Base-by-base conservation (phyloP, 805 yeast genomes). In the Naumovozyma dairenensis region DNA sequence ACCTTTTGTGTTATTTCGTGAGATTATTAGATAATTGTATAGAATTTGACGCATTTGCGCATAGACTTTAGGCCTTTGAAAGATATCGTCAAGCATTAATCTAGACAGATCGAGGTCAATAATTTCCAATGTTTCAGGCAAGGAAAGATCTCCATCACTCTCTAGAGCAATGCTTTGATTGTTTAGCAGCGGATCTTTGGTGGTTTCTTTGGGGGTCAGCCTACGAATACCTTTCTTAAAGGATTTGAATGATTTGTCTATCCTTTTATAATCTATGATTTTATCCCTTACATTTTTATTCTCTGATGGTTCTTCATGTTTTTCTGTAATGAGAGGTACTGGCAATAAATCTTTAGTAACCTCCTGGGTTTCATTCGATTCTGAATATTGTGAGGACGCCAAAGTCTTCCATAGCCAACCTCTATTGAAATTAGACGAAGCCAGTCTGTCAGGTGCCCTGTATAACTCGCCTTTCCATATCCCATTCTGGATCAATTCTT, bases 361-460 rank as follows among this genome's bases (percentile, higher is more conserved):
- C 12, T 31, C 12, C 5, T 4, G 24, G 22, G 29, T 16, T 8
- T 31, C 33, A 19, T 38, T 35, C 21, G 24, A 28, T 24, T 38
- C 45, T 9, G 38, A 21, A 27, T 45, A 44, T 12, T 12, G 26
- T 5, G 26, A 10, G 17, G 52, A 32, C 6, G 49, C 42, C 21
- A 55, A 29, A 6, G 52, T 46, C 32, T 44, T 48, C 60, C 60
- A 55, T 13, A 54, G 40, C 60, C 60, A 55, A 12, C 57, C 55
- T 31, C 60, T 38, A 8, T 45, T 44, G 32, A 16, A 39, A 14
- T 22, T 25, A n/a, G 35, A 17, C 24, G 10, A 21, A 19, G 22
- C 10, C 13, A 10, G 24, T 2, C 9, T 26, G 21, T 12, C 39
- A 20, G 31, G 33, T 18, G 31, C 35, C 22, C 25, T 35, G 33